A percentile compares a stretch with the other conserved stretches of the same genome.
phyloP scores from a whole-genome alignment of 805 yeast genomes.

The Candida ovalis region DNA sequence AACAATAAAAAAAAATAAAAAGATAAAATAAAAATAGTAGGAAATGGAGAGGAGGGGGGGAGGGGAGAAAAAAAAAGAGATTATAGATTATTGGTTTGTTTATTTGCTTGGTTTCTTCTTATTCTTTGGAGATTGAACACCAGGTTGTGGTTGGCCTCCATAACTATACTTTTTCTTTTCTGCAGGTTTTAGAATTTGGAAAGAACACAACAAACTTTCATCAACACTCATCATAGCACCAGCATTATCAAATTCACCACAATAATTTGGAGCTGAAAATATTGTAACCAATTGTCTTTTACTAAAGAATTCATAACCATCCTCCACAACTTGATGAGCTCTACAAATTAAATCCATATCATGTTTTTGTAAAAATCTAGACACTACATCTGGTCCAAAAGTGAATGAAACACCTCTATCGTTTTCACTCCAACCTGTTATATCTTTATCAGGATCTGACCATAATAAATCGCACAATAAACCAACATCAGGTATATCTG shows the following conservation, averaged over 20 bases:
- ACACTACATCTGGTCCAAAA: conserved; percentile 99
- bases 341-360: conserved; percentile 98
- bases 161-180: conserved; percentile 75
- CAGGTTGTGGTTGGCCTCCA: conserved; percentile 21
- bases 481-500: conserved; percentile 98
- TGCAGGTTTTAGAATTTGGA: conserved; percentile 96
- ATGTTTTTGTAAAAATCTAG: conserved; percentile 92
- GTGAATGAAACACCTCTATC: conserved; percentile 99
- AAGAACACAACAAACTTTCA: conserved; percentile 91
- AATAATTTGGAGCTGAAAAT: conserved; percentile 95
- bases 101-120: conserved; percentile 28
- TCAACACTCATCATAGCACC: conserved; percentile 99
- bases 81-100: neutral
- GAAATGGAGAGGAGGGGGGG: neutral
- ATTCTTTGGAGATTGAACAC: conserved; percentile 25
- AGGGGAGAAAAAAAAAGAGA: neutral
- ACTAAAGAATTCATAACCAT: conserved; percentile 95
- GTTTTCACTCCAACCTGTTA: conserved; percentile 98
- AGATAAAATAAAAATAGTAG: neutral
- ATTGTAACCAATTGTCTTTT: conserved; percentile 94
- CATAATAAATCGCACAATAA: conserved; percentile 92
- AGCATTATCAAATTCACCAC: conserved; percentile 98
- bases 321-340: conserved; percentile 99
- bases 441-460: conserved; percentile 99
- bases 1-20: neutral